These are phyloP conservation scores for Pichiaceae sp. DNA, from an alignment of 1,139 yeast species.

Conservation along the genomic window DNA sequence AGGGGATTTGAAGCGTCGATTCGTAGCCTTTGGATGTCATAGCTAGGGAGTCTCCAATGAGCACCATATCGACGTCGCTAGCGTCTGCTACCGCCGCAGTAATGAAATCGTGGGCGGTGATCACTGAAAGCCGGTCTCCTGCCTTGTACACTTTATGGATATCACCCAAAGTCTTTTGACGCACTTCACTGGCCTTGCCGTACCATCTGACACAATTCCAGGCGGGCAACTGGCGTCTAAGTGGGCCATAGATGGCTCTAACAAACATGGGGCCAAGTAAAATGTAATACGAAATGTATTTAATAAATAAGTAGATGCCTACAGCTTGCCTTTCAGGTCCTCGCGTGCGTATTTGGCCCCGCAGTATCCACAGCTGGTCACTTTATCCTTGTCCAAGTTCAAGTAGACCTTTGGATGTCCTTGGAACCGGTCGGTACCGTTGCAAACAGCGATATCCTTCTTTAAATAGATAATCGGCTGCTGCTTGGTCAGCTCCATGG, in stretches of 20 bases:
- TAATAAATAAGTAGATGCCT: background rate
- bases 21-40: conserved; percentile 85
- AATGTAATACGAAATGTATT: no score
- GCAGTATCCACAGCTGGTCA: conserved; percentile 75
- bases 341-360: conserved; percentile 55
- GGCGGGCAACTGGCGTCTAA: no score
- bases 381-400: conserved; percentile 68
- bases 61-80: conserved; percentile 55
- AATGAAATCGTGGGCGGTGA: conserved; percentile 85
- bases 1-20: conserved; percentile 64
- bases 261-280: no score
- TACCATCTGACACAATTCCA: background rate
- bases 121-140: conserved; percentile 48
- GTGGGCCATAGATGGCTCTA: no score
- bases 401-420: conserved; percentile 85
- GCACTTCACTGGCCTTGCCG: background rate
- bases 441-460: conserved; percentile 65
- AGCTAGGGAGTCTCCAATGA: conserved; percentile 89
- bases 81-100: conserved; percentile 66
- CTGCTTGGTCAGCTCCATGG: conserved; percentile 72
- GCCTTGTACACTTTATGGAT: conserved; percentile 33
- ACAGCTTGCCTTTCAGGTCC: conserved; percentile 19
- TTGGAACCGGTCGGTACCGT: conserved; percentile 58
- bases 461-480: conserved; percentile 64
- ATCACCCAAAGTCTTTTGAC: conserved; percentile 31